phyloP scores from a whole-genome alignment of 352 stramenopile genomes.

The Aphanomyces cochlioides region DNA sequence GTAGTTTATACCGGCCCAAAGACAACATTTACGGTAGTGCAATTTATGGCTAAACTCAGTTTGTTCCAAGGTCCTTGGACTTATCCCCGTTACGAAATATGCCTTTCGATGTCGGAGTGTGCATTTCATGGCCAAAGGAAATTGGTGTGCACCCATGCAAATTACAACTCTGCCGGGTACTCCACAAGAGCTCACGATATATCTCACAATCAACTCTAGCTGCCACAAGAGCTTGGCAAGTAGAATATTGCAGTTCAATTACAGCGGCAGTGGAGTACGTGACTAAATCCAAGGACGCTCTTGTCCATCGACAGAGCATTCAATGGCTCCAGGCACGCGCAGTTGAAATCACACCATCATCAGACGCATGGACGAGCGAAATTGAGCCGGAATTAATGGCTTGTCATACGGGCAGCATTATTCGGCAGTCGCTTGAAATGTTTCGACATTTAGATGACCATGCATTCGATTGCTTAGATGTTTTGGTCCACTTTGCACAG shows the following conservation, averaged over 20 bases:
- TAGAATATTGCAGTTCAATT: background rate
- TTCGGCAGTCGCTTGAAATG: background rate
- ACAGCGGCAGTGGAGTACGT: background rate
- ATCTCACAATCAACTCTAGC: background rate
- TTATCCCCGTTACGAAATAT: background rate
- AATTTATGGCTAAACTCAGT: background rate
- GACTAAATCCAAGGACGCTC: background rate
- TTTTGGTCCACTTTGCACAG: background rate
- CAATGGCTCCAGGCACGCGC: background rate
- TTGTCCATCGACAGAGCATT: conserved; percentile 7
- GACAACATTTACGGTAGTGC: background rate
- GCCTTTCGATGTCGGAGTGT: conserved; percentile 9
- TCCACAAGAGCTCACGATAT: background rate
- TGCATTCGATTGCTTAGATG: conserved; percentile 12
- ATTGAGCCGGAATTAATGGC: conserved; percentile 9
- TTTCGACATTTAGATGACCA: conserved; percentile 14
- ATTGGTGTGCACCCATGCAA: conserved; percentile 14
- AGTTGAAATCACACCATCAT: background rate
- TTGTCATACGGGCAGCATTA: background rate
- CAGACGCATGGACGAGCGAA: too few species aligned
- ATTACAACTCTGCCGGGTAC: conserved; percentile 2
- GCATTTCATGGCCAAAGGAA: conserved; percentile 14
- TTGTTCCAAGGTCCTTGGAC: background rate
- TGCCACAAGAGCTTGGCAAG: conserved; percentile 6
- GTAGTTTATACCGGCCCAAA: conserved; percentile 10